These are phyloP conservation scores for Penicilliopsis zonata DNA, from an alignment of 495 filamentous ascomycete genomes.

Conservation along the genomic window DNA sequence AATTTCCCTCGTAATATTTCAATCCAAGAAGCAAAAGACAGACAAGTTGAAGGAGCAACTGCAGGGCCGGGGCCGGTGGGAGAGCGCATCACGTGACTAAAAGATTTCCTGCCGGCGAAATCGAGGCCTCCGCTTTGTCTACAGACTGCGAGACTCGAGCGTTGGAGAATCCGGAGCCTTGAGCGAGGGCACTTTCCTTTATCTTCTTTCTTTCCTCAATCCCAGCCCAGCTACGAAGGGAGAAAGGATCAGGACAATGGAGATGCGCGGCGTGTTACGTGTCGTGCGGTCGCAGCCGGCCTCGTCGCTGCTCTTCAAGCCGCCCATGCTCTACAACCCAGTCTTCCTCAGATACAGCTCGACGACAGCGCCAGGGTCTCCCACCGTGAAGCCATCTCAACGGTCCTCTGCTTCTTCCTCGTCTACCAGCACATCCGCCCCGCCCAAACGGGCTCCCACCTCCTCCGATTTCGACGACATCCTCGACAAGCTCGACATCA, in stretches of 20 bases:
- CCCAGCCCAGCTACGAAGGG: no score
- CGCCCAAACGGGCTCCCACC: neutral
- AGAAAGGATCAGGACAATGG: conserved; percentile 14
- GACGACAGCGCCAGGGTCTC: neutral
- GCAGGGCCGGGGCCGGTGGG: no score
- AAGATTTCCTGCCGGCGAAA: no score
- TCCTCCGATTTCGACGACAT: conserved; percentile 24
- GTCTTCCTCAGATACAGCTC: conserved; percentile 13
- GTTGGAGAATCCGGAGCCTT: no score
- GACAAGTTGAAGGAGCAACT: no score
- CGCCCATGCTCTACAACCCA: conserved; percentile 2
- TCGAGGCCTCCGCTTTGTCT: no score
- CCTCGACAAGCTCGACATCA: conserved; percentile 27
- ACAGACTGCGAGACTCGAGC: no score
- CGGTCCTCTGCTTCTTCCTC: conserved; percentile 2
- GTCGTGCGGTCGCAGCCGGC: conserved; percentile 24
- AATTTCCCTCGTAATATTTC: no score
- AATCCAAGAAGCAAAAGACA: no score
- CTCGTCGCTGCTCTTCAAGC: conserved; percentile 13
- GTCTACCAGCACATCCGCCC: conserved; percentile 2
- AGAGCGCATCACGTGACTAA: no score
- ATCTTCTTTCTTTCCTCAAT: neutral
- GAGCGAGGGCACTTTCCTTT: no score
- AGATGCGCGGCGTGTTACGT: conserved; percentile 21
- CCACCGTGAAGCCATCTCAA: neutral